Conservation (phyloP, 768 basidiomycete species). For the Pholiota molesta region DNA sequence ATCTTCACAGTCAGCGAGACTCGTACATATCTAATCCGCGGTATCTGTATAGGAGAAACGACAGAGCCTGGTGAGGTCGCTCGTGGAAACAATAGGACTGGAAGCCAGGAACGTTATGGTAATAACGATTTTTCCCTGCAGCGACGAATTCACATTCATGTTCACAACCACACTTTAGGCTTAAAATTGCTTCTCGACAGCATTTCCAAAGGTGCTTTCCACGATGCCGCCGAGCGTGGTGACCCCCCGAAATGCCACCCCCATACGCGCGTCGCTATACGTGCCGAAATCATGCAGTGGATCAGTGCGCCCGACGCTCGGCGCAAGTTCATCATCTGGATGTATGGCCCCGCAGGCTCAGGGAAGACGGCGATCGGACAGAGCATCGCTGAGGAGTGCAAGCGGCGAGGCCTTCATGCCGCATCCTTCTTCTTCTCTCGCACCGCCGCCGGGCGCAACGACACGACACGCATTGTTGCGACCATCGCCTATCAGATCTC, state of each 20-base stretch:
- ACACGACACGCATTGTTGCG: neutral
- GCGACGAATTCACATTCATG: no score
- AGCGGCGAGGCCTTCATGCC: no score
- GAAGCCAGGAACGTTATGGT: no score
- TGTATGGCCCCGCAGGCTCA: neutral
- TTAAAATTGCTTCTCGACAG: neutral
- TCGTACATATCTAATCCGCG: no score
- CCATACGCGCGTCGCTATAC: neutral
- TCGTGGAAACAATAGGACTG: no score
- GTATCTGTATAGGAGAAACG: no score
- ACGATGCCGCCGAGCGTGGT: neutral
- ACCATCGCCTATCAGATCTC: neutral
- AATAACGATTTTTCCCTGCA: no score
- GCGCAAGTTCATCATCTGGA: neutral
- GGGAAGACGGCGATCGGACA: neutral
- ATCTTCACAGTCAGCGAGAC: no score
- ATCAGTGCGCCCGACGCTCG: neutral
- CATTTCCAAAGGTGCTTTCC: neutral
- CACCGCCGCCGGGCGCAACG: neutral
- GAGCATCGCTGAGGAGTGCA: neutral
- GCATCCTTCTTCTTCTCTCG: neutral
- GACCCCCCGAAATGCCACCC: neutral
- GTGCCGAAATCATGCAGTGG: neutral
- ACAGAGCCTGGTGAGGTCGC: no score
- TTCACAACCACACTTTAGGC: neutral